Evolutionary conservation across 129 eudicot genomes (phyloP), one percentile per base, ranked within the genome.

Genomic region (Escallonia herrerae): DNA sequence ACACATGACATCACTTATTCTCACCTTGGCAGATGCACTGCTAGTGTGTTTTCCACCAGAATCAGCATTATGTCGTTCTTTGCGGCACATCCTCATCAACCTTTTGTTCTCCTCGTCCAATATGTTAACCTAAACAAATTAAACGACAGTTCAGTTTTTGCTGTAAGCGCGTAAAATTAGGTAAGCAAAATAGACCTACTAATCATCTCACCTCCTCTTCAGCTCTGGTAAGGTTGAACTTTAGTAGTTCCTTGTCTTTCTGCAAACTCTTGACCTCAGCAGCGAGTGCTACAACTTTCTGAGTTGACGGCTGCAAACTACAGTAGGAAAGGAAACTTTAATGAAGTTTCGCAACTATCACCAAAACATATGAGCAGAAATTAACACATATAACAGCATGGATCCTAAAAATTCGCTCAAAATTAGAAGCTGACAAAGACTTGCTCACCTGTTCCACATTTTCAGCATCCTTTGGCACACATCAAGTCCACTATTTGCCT

Each of bases 11-110:
- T 66, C 72, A 46, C 42, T 50, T 44, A n/a, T 75, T 15, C 64
- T 69, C 50, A 91, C 97, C 96, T 91, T 87, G 37, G 77, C 60
- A n/a, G 90, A 84, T 70, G 84, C 79, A 65, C 90, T 87, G 67
- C 76, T 52, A 44, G 71, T 67, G 55, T 43, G 75, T 70, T 67
- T 82, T 73, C 89, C 94, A 15, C 94, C 82, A 45, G 97, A 90
- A 65, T 82, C 86, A 38, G 70, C 52, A 44, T 40, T 44, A 3
- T 76, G 79, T 61, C 76, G 70, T 70, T 87, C 95, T 74, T 74
- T 78, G 7, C 67, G 77, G 55, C 71, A 59, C 42, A 66, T 70
- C 87, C 69, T 80, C 82, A 83, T 74, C 65, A 87, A 58, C 83
- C 83, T 85, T 64, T 82, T 77, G 56, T 87, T 87, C 76, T 84